Evolutionary conservation across 139 green algal species (phyloP).

Genomic region (Coelastrella sp.): DNA sequence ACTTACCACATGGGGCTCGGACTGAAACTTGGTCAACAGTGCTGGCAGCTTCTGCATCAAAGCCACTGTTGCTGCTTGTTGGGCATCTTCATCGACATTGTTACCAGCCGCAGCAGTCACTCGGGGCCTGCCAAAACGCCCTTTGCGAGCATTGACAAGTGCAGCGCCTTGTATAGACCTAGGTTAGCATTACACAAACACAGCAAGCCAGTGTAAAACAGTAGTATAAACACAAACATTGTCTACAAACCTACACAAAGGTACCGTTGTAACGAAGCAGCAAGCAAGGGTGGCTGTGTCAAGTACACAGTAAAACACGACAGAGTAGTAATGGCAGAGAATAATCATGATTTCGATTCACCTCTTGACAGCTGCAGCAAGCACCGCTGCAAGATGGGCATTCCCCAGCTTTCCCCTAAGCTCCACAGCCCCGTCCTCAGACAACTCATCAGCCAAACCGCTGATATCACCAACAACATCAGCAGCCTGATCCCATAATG

Average conservation of each 20-base stretch:
- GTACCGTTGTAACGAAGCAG: too few species aligned
- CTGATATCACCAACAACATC: neutral
- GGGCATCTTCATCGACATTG: slow-evolving; percentile 35
- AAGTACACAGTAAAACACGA: too few species aligned
- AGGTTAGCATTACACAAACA: too few species aligned
- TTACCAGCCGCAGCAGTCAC: neutral
- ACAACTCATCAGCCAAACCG: slow-evolving; percentile 6
- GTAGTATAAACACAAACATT: too few species aligned
- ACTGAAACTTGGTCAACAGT: slow-evolving; percentile 66
- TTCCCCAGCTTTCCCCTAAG: neutral
- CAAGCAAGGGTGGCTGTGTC: too few species aligned
- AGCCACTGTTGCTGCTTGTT: slow-evolving; percentile 65
- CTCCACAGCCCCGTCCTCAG: slow-evolving; percentile 31
- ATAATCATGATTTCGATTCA: neutral
- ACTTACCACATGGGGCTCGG: slow-evolving; percentile 56
- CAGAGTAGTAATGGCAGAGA: too few species aligned
- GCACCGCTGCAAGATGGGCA: slow-evolving; percentile 27
- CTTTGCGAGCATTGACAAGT: neutral
- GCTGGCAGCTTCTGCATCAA: slow-evolving; percentile 57
- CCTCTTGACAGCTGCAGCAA: neutral
- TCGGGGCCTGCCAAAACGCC: neutral
- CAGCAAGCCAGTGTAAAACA: too few species aligned
- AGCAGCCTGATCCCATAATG: slow-evolving; percentile 28
- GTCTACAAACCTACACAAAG: too few species aligned
- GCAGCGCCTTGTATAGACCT: neutral